Evolutionary conservation across 768 basidiomycete species (phyloP), one percentile per base, ranked within the genome.

Genomic region (Trametes cinnabarina): DNA sequence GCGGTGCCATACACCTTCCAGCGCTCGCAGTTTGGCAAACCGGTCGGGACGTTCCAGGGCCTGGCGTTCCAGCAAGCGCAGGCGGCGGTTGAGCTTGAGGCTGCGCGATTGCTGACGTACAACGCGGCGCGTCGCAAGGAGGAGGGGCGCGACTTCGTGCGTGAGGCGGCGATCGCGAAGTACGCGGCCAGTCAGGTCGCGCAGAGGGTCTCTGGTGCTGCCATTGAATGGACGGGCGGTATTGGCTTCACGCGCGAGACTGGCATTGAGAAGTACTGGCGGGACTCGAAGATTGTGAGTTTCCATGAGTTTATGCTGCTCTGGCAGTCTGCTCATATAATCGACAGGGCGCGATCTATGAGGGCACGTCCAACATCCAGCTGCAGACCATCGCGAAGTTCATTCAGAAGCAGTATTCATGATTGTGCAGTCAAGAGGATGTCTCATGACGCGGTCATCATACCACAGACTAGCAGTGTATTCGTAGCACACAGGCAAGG

Each of bases 101-200:
- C 85, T 2, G 96, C 94, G 26, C 85, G 94, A 19, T 76, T 99
- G 46, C 72, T 98, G 62, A 96, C 94, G 7, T 99, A 99, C 77
- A 98, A 98, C 66, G 96, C 96, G 20, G 96, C 97, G 39, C 80
- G 96, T 28, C 81, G 92, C 52, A 95, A 96, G 80, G 96, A 97
- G 72, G 90, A 94, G 71, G 93, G 94, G 9, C 78, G 79, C 68
- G 67, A 75, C 25, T 99, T 98, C 73, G 86, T 87, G 26, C 92
- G 91, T 73, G 92, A 98, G 74, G 96, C 97, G 11, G 97, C 97
- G 2, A 97, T 98, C 92, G 97, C 97, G 48, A 99, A 99, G 73
- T 95, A 90, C 68, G 92, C 86, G 80, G 82, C 88, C 22, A 93
- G 92, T 58, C 82, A 89, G 20, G 84, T 99, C 6, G 97, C 97